Conservation (phyloP, 176 grass and related monocot species). For the Eremochloa ophiuroides region DNA sequence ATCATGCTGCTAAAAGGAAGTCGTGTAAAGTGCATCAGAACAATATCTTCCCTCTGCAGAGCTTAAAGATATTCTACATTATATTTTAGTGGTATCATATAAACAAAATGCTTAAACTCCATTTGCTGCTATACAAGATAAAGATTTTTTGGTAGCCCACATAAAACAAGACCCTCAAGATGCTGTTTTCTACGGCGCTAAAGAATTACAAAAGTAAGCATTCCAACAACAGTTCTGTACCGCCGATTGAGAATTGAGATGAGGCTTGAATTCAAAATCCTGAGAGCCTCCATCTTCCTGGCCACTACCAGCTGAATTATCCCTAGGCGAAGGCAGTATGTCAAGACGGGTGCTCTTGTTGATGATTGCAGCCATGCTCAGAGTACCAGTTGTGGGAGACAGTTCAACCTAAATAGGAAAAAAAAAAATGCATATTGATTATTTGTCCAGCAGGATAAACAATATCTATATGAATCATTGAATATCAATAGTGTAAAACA, state of each 20-base stretch:
- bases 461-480: constrained; percentile 4
- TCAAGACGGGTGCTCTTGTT: constrained; percentile 47
- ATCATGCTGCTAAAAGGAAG: background rate
- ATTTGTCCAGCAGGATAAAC: constrained; percentile 7
- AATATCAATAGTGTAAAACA: background rate
- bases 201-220: constrained; percentile 11
- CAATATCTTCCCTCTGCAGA: background rate
- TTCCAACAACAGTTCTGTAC: constrained; percentile 24
- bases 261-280: constrained; percentile 80
- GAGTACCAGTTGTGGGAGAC: constrained; percentile 95
- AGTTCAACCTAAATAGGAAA: constrained; percentile 81
- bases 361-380: constrained; percentile 70
- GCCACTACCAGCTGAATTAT: constrained; percentile 34
- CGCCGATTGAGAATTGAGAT: constrained; percentile 45
- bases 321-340: constrained; percentile 55
- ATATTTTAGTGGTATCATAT: background rate
- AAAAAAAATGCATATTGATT: constrained; percentile 25
- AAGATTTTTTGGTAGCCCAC: background rate
- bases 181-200: background rate
- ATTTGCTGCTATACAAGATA: background rate
- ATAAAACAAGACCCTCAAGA: background rate
- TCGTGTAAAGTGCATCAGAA: background rate
- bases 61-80: background rate
- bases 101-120: constrained; percentile 4
- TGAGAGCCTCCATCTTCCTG: constrained; percentile 50